Evolutionary conservation across 805 yeast genomes (phyloP).

Genomic region (Candida adriatica): DNA sequence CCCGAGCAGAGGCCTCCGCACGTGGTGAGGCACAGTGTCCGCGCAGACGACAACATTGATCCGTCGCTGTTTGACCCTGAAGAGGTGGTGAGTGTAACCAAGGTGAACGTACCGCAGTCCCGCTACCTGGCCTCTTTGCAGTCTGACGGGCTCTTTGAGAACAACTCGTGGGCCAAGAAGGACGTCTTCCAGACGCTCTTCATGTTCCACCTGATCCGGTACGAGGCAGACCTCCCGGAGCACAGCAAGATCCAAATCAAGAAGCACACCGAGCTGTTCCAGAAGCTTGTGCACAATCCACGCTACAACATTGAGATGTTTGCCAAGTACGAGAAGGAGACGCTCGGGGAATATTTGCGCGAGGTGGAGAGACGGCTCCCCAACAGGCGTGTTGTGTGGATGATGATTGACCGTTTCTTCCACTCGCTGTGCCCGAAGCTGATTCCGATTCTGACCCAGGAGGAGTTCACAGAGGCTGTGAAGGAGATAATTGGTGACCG

Average conservation of each 20-base stretch:
- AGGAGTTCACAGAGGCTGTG: slow-evolving; percentile 33
- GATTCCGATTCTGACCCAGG: slow-evolving; percentile 58
- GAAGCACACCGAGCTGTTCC: slow-evolving; percentile 8
- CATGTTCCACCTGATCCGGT: slow-evolving; percentile 10
- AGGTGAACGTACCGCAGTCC: slow-evolving; percentile 11
- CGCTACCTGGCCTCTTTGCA: slow-evolving; percentile 7
- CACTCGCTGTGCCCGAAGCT: slow-evolving; percentile 38
- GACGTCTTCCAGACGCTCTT: slow-evolving; percentile 14
- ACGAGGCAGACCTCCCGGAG: slow-evolving; percentile 3
- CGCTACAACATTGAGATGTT: slow-evolving; percentile 13
- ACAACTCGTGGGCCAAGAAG: slow-evolving; percentile 12
- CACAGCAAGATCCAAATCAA: slow-evolving; percentile 1
- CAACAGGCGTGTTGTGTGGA: slow-evolving; percentile 46
- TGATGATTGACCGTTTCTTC: slow-evolving; percentile 47
- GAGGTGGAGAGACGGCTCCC: slow-evolving; percentile 41
- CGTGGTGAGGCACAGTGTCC: neutral
- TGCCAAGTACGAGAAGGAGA: slow-evolving; percentile 12
- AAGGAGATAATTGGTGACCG: slow-evolving; percentile 37
- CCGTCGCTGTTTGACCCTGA: slow-evolving; percentile 10
- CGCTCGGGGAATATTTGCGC: slow-evolving; percentile 12
- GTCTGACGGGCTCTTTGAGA: slow-evolving; percentile 19
- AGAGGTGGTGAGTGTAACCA: slow-evolving; percentile 11
- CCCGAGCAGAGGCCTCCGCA: neutral
- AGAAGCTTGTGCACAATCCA: slow-evolving; percentile 13
- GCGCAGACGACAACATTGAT: slow-evolving; percentile 10